phyloP scores from a whole-genome alignment of 805 yeast species.

The Hanseniaspora lachancei region DNA sequence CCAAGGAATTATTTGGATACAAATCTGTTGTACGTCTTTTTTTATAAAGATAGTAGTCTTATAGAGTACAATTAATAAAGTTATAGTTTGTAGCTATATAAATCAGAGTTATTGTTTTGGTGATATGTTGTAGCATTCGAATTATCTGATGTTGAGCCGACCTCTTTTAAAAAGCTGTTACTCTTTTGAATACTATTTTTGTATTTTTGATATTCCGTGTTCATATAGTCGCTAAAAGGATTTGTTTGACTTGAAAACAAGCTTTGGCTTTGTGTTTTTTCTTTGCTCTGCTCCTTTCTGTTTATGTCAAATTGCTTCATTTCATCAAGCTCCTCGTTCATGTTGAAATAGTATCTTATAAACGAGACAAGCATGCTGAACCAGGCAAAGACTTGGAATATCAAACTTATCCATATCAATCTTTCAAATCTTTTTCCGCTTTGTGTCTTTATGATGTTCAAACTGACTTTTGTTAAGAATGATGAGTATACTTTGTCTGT shows the following conservation, averaged over 20 bases:
- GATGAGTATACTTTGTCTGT: background rate
- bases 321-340: conserved; percentile 9
- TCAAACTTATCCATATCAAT: background rate
- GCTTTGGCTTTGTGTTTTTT: background rate
- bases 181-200: background rate
- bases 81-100: background rate
- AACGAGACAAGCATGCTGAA: background rate
- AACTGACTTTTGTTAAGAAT: conserved; percentile 3
- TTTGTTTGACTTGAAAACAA: background rate
- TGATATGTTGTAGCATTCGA: background rate
- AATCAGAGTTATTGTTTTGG: background rate
- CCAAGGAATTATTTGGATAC: no score
- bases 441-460: conserved; percentile 2
- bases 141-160: background rate
- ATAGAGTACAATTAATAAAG: background rate
- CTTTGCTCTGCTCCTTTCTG: background rate
- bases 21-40: no score
- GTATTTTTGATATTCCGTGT: background rate
- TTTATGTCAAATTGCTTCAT: background rate
- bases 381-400: background rate
- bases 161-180: background rate
- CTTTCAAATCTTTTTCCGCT: background rate
- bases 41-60: no score
- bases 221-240: background rate
- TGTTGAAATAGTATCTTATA: conserved; percentile 1